Conservation (phyloP, 2,329 filamentous ascomycete genomes). For the Cladosporium velox region DNA sequence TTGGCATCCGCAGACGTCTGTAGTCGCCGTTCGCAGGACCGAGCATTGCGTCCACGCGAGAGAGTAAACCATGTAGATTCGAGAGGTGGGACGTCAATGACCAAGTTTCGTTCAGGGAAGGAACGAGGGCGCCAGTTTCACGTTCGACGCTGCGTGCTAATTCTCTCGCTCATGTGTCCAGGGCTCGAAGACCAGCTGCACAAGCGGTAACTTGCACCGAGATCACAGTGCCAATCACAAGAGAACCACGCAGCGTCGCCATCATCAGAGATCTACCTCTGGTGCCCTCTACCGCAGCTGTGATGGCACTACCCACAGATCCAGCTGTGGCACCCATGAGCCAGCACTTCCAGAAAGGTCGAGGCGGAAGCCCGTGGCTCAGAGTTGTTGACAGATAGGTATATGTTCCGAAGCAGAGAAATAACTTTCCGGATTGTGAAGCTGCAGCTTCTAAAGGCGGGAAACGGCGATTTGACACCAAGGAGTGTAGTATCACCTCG, state of each 20-base stretch:
- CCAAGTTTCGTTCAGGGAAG: not conserved
- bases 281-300: constrained; percentile 21
- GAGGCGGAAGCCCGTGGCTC: constrained; percentile 19
- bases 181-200: constrained; percentile 9
- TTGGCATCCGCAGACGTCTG: too few relatives aligned
- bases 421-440: constrained; percentile 21
- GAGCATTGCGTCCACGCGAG: not conserved
- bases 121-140: not conserved
- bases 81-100: not conserved
- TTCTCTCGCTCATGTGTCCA: not conserved
- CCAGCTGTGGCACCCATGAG: constrained; percentile 24
- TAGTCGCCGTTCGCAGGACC: too few relatives aligned
- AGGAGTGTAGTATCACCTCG: constrained; percentile 22
- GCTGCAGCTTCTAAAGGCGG: constrained; percentile 11
- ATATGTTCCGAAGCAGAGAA: constrained; percentile 25
- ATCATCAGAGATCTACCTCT: constrained; percentile 10
- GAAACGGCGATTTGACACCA: constrained; percentile 17
- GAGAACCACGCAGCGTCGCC: constrained; percentile 19
- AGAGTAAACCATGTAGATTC: not conserved
- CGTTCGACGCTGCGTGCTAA: not conserved
- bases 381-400: constrained; percentile 23
- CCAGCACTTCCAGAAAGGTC: constrained; percentile 25
- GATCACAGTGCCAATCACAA: constrained; percentile 25
- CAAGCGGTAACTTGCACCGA: constrained; percentile 25
- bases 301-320: constrained; percentile 22